Evolutionary conservation across 2,329 filamentous ascomycete species (phyloP), one percentile per base, ranked within the genome.

Genomic region (Cadophora sp.): DNA sequence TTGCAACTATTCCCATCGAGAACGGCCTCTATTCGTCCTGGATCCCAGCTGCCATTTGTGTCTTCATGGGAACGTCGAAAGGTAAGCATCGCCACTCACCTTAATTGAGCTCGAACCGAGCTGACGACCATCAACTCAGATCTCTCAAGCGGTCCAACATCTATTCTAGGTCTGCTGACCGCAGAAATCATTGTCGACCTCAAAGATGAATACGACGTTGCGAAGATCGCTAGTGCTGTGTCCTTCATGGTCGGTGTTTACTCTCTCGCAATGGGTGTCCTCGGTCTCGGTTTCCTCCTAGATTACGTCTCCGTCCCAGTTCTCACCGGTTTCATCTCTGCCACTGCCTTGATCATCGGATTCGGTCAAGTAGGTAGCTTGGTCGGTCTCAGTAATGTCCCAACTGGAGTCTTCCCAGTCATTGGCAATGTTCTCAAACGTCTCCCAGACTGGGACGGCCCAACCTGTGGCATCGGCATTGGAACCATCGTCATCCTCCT

Each of bases 281-380:
- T 90, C 26, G 88, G 87, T 63, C 84, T 91, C 5, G 88, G 88
- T 0, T 91, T 89, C 75, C 80, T 91, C 5, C 82, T 91, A 24
- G 87, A 91, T 68, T 91, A 89, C 72, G 86, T 91, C 71, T 90
- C 88, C 0, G 82, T 88, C 0, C 88, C 88, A 0, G 86, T 91
- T 1, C 81, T 91, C 0, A 87, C 83, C 7, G 89, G 89, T 4
- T 91, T 90, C 79, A 89, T 91, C 72, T 89, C 87, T 0, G 88
- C 88, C 1, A 88, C 89, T 1, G 89, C 87, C 27, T 85, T 91
- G 59, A 88, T 87, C 34, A 91, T 91, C 74, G 85, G 87, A 26
- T 84, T 90, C 61, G 87, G 87, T n/a, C 89, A 91, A 75, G 83
- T 91, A 7, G 64, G 64, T 12, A 66, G 56, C 34, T 46, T 66